Evolutionary conservation across 768 basidiomycete genomes (phyloP).

Genomic region (Mrakia blollopis): DNA sequence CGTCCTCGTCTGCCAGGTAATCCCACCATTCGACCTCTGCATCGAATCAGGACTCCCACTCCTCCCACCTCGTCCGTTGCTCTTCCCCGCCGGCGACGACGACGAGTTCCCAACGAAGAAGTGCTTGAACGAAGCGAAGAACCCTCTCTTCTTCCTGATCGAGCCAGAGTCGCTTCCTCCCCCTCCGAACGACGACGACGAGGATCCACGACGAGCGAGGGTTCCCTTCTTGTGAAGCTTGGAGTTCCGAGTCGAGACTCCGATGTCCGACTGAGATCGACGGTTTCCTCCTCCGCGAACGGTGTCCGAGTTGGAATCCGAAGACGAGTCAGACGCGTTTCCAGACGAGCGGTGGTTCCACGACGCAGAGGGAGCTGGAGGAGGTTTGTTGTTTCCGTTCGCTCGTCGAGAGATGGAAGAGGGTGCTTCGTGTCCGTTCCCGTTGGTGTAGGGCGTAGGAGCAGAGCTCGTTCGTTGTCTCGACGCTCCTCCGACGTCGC

Average conservation of each 20-base stretch:
- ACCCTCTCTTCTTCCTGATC: conserved; percentile 29
- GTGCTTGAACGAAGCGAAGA: conserved; percentile 25
- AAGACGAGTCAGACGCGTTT: conserved; percentile 17
- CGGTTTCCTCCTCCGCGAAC: conserved; percentile 15
- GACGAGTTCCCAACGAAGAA: conserved; percentile 25
- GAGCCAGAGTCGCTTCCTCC: conserved; percentile 21
- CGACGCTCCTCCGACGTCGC: neutral
- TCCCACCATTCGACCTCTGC: neutral
- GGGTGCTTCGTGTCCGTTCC: neutral
- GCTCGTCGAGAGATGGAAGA: neutral
- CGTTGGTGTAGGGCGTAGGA: neutral
- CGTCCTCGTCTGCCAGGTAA: conserved; percentile 29
- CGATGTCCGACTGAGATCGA: conserved; percentile 30
- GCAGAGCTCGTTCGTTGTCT: conserved; percentile 1
- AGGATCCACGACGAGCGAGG: conserved; percentile 6
- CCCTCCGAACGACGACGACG: conserved; percentile 15
- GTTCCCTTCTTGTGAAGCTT: neutral
- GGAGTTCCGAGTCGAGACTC: neutral
- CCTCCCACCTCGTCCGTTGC: neutral
- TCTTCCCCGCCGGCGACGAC: neutral
- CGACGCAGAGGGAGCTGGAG: conserved; percentile 24
- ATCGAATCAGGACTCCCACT: conserved; percentile 25
- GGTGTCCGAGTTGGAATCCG: conserved; percentile 28
- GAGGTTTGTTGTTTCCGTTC: conserved; percentile 8
- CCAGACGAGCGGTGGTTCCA: conserved; percentile 25